Base-by-base conservation (phyloP, 73 alveolate genomes). In the Paramecium tetraurelia region DNA sequence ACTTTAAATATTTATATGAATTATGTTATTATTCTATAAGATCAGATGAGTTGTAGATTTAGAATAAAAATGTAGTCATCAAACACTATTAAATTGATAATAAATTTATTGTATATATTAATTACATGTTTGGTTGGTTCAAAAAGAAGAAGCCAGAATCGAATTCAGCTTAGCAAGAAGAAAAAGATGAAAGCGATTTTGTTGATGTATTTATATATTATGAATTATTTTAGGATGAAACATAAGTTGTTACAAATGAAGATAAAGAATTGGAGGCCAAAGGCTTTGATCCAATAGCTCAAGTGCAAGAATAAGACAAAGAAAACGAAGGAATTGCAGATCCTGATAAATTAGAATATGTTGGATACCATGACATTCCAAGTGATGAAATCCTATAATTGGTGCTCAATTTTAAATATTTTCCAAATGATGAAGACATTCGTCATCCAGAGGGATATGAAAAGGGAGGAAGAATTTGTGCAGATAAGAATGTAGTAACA, bases 391-490 rank as follows among this genome's bases (percentile, higher is more conserved):
- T 89, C 14, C 58, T 89, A 27, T 58, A 77, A 50, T 44, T 89
- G 71, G 84, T 63, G 22, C 84, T 83, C 12, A 44, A 40, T 27
- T 89, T 89, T 58, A 89, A 89, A 83, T 89, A 43, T 38, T 89
- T 89, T 29, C 88, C 86, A 5, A 83, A 89, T 33, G 75, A 69
- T 44, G 94, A 89, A 14, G 94, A 89, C 10, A 44, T 58, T 27
- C 76, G 94, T 70, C 94, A 89, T 44, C 43, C 21, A 22, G 86
- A 70, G 14, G 94, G 92, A 14, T 83, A 89, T 70, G 71, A 68
- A 68, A 89, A 89, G 68, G 94, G 94, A 58, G 94, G 94, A 16
- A 89, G 94, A 89, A 89, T 89, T 71, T 89, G 94, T 71, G 88
- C 92, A 22, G 98, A 96, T 85, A 33, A 92, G 85, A 85, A 40